Percentiles rank a stretch among this genome's conserved stretches.
Conservation (phyloP, 2,329 filamentous ascomycete genomes). For the Diaporthe capsici region DNA sequence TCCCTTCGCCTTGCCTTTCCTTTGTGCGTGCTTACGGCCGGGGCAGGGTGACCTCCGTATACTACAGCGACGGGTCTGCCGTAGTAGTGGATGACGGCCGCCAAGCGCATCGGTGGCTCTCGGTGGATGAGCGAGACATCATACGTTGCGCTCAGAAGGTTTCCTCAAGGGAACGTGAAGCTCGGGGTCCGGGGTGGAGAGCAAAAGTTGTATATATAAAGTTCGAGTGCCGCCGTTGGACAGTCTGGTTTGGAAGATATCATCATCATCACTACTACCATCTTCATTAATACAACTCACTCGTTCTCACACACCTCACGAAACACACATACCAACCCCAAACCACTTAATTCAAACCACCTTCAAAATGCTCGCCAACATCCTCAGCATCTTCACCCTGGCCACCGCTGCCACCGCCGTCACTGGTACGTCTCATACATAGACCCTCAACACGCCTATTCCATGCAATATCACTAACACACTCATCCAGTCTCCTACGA, state of each 20-base stretch:
- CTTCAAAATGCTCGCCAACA: slow-evolving; percentile 46
- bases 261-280: slow-evolving; percentile 23
- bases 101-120: slow-evolving; percentile 18
- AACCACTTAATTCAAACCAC: background rate
- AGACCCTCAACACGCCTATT: background rate
- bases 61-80: slow-evolving; percentile 5
- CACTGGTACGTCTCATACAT: slow-evolving; percentile 42
- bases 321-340: background rate
- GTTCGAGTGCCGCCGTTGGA: background rate
- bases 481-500: slow-evolving; percentile 76
- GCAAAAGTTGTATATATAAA: slow-evolving; percentile 15
- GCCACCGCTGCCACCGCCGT: slow-evolving; percentile 46
- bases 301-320: background rate
- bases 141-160: slow-evolving; percentile 35
- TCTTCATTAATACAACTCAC: slow-evolving; percentile 3
- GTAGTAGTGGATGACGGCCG: slow-evolving; percentile 31
- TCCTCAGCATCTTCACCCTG: slow-evolving; percentile 47
- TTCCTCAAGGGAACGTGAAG: background rate
- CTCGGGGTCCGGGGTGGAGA: background rate
- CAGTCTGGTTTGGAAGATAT: background rate
- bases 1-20: background rate
- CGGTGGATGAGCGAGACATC: slow-evolving; percentile 26
- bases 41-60: background rate
- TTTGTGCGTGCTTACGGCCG: background rate
- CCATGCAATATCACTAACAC: slow-evolving; percentile 23